A percentile compares a stretch with the other conserved stretches of the same genome.
These are phyloP conservation scores for Rhamnella rubrinervis DNA, from an alignment of 331 rosid genomes.

Conservation along the genomic window DNA sequence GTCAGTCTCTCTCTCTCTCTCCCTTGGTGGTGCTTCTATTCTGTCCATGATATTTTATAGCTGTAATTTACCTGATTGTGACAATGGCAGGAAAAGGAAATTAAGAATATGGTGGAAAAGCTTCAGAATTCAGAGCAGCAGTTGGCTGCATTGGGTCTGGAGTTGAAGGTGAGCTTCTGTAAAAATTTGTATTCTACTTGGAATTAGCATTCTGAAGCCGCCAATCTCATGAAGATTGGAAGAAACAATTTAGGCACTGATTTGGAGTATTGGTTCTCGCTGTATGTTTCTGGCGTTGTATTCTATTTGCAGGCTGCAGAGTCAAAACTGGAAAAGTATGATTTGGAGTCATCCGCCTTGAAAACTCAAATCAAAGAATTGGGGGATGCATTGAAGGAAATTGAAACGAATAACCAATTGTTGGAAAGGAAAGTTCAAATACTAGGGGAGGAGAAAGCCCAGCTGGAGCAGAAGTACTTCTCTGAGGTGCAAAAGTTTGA, in stretches of 20 bases:
- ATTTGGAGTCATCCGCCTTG: background rate
- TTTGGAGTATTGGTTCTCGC: too few species aligned
- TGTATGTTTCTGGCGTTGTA: background rate
- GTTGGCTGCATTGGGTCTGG: background rate
- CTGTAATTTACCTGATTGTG: too few species aligned
- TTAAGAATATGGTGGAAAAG: background rate
- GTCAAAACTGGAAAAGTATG: background rate
- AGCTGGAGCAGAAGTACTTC: background rate
- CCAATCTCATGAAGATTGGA: too few species aligned
- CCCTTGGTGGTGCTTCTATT: background rate
- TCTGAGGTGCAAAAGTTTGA: background rate
- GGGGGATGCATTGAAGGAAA: background rate
- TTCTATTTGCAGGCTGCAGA: background rate
- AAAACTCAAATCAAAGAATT: background rate
- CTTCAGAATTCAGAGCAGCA: background rate
- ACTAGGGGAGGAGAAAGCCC: background rate
- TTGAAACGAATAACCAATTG: background rate
- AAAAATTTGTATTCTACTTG: background rate
- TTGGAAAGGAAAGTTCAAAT: background rate
- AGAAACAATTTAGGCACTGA: too few species aligned
- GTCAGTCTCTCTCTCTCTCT: background rate
- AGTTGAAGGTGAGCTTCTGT: background rate
- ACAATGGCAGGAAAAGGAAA: background rate
- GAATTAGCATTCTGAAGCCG: background rate
- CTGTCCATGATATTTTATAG: background rate